A percentile compares a stretch with the other conserved stretches of the same genome.
Conservation (phyloP, 768 basidiomycete species). For the Dendrothele bispora region DNA sequence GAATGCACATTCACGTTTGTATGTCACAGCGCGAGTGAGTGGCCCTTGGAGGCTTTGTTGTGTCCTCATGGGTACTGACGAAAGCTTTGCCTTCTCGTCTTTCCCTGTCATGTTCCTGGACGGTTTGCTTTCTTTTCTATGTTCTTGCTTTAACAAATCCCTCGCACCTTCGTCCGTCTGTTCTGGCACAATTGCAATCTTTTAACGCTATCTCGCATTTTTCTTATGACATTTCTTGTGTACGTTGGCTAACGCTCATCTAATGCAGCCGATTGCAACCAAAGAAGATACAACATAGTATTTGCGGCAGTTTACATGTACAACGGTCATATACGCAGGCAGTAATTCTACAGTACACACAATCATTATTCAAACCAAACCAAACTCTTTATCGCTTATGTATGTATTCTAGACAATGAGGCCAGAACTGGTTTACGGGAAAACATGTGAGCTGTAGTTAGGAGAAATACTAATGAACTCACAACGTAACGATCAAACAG, state of each 20-base stretch:
- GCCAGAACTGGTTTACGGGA: too few species aligned
- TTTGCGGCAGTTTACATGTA: too few species aligned
- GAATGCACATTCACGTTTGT: constrained; percentile 57
- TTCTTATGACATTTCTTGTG: neutral
- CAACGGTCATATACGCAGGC: too few species aligned
- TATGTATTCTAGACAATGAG: too few species aligned
- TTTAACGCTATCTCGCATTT: neutral
- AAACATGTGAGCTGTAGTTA: too few species aligned
- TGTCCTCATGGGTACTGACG: neutral
- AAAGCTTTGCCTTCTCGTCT: constrained; percentile 2
- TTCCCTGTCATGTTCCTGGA: constrained; percentile 14
- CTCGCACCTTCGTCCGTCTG: neutral
- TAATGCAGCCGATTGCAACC: constrained; percentile 57
- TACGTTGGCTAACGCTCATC: neutral
- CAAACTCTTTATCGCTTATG: too few species aligned
- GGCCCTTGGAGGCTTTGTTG: constrained; percentile 20
- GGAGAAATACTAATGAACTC: too few species aligned
- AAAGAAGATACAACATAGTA: too few species aligned
- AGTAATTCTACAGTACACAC: too few species aligned
- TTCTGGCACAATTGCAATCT: neutral
- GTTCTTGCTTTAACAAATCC: constrained; percentile 17
- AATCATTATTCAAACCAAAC: too few species aligned
- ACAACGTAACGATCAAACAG: too few species aligned
- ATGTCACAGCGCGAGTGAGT: constrained; percentile 74
- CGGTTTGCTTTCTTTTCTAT: constrained; percentile 14